These are phyloP conservation scores for Trichoderma orchidacearum DNA, from an alignment of 495 filamentous ascomycete species.

Conservation along the genomic window DNA sequence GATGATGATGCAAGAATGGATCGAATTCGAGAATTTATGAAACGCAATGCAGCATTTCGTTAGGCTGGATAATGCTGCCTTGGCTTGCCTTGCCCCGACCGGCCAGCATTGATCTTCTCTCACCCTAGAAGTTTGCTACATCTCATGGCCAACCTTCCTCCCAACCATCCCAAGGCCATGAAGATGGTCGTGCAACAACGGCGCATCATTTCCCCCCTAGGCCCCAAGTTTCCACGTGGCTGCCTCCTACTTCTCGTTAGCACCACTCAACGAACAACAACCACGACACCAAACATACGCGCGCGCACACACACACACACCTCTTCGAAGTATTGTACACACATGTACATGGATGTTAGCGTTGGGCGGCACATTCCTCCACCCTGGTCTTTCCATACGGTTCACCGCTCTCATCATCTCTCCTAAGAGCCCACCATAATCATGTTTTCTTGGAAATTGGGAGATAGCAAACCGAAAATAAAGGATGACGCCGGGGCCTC, in stretches of 20 bases:
- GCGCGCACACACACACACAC: background rate
- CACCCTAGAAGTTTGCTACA: background rate
- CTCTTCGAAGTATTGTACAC: background rate
- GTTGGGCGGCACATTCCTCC: background rate
- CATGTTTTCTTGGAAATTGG: background rate
- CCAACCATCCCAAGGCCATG: background rate
- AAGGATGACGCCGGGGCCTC: background rate
- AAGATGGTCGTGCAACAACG: background rate
- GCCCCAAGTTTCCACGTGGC: background rate
- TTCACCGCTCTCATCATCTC: background rate
- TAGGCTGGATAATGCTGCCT: background rate
- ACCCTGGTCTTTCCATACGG: background rate
- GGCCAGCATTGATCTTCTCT: too few species aligned
- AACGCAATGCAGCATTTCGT: background rate
- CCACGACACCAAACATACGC: too few species aligned
- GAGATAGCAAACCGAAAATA: too few species aligned
- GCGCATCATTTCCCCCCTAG: background rate
- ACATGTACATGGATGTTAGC: background rate
- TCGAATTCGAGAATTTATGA: background rate
- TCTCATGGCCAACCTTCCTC: background rate
- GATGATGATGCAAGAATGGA: slow-evolving; percentile 2
- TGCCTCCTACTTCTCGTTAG: background rate
- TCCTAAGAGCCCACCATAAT: background rate
- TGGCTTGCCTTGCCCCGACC: too few species aligned
- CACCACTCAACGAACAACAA: background rate